Base-by-base conservation (phyloP, 139 green algal species). In the Nannochloris sp. region DNA sequence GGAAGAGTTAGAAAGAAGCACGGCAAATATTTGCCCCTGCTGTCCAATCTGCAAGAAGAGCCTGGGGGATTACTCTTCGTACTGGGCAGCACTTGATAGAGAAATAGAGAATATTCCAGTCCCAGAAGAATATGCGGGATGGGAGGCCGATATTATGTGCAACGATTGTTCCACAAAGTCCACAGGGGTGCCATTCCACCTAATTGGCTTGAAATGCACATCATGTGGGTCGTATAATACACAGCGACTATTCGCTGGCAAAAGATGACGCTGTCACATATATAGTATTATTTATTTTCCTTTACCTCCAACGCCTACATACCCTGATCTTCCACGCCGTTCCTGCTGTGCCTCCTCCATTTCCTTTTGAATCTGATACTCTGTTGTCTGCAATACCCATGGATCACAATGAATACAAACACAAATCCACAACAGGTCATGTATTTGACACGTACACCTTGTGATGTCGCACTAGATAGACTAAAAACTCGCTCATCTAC, bases 211-310 rank as follows among this genome's bases (percentile, higher is more conserved):
- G 50, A 87, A 86, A 72, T 94, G 87, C 72, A 16, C 48, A 9
- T 24, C 8, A 14, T 94, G 87, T 68, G 75, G 74, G 27, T 70
- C 64, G 16, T 94, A 92, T 79, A 94, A 94, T 72, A 94, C 87
- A 1, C 67, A 82, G 9, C 70, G 83, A 12, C 23, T 40, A 4
- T 40, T 40, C 34, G 34, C 34, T 4, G 34, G 34, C 34, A 40
- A 40, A 40, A 40, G 34, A 7, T 40, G 34, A 40, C 34, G 34
- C 34, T 40, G 9, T 40, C 34, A 40, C 7, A 40, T 40, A 40
- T 12, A 40, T 40, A 40, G 1, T 14, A 40, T 40, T 40, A 40
- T 40, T 40, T 40, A 40, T 40, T 40, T 40, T 11, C 34, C 34
- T 40, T 40, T 40, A 40, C 34, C 34, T 40, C 34, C 34, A 40